Percentiles rank a stretch among this genome's conserved stretches.
Conservation (phyloP, 129 eudicot genomes). For the Heracleum sosnowskyi region DNA sequence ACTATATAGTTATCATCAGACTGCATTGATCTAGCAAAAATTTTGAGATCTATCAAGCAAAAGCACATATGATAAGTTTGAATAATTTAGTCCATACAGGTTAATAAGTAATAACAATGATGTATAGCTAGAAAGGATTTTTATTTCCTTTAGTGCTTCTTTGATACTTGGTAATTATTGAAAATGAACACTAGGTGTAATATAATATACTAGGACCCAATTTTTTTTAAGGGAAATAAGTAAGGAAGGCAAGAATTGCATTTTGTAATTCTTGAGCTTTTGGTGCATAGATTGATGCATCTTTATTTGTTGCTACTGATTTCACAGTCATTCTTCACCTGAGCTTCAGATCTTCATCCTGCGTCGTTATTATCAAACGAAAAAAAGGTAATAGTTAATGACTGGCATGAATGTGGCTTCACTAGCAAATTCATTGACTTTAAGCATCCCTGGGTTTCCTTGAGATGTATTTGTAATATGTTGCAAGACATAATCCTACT, state of each 20-base stretch:
- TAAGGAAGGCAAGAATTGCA: not conserved
- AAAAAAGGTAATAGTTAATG: not conserved
- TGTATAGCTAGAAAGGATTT: not conserved
- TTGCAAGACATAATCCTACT: not conserved
- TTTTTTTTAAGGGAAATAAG: not conserved
- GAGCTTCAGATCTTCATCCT: not conserved
- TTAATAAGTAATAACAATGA: not conserved
- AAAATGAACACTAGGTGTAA: not conserved
- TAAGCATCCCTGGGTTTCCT: not conserved
- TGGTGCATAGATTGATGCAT: not conserved
- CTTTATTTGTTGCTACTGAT: not conserved
- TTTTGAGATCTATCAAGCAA: not conserved
- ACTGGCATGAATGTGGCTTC: not conserved
- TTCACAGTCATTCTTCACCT: not conserved
- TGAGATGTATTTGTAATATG: not conserved
- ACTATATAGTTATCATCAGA: not conserved
- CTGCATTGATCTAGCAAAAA: not conserved
- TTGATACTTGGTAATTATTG: not conserved
- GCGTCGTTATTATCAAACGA: not conserved
- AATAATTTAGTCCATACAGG: not conserved
- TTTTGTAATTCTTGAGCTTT: not conserved
- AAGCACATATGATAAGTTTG: not conserved
- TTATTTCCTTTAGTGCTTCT: not conserved
- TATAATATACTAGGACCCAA: not conserved
- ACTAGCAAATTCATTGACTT: not conserved